These are phyloP conservation scores for Aspergillus bombycis DNA, from an alignment of 2,329 filamentous ascomycete genomes.

Conservation along the genomic window DNA sequence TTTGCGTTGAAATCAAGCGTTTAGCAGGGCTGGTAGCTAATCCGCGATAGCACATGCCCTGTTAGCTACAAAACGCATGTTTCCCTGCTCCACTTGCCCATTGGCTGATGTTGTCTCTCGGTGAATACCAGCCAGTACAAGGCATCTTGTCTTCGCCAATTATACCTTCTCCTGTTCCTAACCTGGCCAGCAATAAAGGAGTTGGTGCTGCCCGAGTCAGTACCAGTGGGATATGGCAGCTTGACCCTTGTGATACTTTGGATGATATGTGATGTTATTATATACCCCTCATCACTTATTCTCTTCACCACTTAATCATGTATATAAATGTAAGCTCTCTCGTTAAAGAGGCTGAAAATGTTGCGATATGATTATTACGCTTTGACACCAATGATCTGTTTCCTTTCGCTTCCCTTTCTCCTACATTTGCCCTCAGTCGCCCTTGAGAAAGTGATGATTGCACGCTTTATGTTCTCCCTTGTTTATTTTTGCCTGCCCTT, in stretches of 20 bases:
- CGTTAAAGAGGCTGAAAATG: not conserved
- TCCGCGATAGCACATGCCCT: not conserved
- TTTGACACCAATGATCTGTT: not conserved
- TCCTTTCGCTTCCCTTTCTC: not conserved
- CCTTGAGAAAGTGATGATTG: constrained; percentile 3
- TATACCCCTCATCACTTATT: constrained; percentile 25
- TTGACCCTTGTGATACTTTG: constrained; percentile 4
- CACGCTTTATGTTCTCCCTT: not conserved
- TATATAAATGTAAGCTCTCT: constrained; percentile 27
- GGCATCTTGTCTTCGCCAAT: not conserved
- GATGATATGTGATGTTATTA: constrained; percentile 21
- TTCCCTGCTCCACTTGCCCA: not conserved
- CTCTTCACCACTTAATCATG: constrained; percentile 22
- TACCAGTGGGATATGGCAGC: not conserved
- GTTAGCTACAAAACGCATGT: not conserved
- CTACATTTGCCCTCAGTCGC: constrained; percentile 4
- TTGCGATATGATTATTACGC: not conserved
- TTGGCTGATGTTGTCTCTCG: not conserved
- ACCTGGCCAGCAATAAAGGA: not conserved
- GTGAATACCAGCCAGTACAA: not conserved
- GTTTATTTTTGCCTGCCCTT: not conserved
- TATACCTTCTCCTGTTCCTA: not conserved
- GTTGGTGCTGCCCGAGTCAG: not conserved
- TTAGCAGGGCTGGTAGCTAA: not conserved
- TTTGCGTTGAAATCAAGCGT: not conserved